Evolutionary conservation across 2,329 filamentous ascomycete genomes (phyloP).

Genomic region (Pestalotiopsis sp.): DNA sequence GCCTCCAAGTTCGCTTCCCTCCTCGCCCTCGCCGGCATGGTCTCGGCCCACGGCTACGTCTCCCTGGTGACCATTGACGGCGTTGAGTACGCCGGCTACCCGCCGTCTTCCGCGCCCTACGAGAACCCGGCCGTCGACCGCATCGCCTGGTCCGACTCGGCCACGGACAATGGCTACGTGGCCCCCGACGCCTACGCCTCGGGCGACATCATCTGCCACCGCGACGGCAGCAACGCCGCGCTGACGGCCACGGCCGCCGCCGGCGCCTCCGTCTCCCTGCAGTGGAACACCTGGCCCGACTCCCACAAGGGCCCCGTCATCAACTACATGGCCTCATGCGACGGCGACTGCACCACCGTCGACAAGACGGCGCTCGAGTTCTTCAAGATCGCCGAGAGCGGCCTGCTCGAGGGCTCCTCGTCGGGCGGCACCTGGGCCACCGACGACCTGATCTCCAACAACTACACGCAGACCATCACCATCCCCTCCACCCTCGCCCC

Average conservation of each 20-base stretch:
- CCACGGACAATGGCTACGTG: conserved; percentile 31
- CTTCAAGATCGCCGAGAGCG: conserved; percentile 30
- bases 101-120: conserved; percentile 21
- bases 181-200: conserved; percentile 11
- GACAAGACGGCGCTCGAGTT: conserved; percentile 32
- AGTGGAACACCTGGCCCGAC: conserved; percentile 68
- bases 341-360: conserved; percentile 28
- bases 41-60: conserved; percentile 34
- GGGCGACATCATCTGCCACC: conserved; percentile 36
- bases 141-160: conserved; percentile 34
- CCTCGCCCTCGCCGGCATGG: conserved; percentile 17
- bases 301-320: conserved; percentile 46
- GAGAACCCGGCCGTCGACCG: conserved; percentile 19
- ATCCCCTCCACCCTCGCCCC: conserved; percentile 42
- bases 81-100: conserved; percentile 18
- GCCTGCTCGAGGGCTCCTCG: conserved; percentile 25
- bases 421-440: conserved; percentile 12
- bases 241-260: conserved; percentile 46
- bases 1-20: conserved; percentile 11
- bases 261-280: conserved; percentile 57
- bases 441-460: conserved; percentile 37
- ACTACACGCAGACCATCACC: conserved; percentile 46
- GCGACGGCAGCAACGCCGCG: conserved; percentile 32
- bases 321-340: conserved; percentile 36
- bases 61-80: conserved; percentile 24